Percentiles rank a stretch among this genome's conserved stretches.
These are phyloP conservation scores for Leishmania martiniquensis DNA, from an alignment of 208 protist genomes.

Conservation along the genomic window DNA sequence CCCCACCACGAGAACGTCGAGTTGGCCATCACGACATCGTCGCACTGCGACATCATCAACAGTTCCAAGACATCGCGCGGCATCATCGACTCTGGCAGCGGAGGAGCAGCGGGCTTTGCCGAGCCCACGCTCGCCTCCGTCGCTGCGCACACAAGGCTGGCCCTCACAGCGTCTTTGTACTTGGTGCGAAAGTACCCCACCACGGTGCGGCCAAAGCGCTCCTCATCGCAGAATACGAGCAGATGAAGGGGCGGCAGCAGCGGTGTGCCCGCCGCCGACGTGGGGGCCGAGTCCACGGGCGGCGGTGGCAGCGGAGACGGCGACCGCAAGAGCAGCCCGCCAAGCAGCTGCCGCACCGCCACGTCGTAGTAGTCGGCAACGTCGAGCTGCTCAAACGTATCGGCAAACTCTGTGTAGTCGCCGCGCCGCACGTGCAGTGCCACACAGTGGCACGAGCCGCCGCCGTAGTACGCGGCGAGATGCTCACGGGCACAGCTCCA, in stretches of 20 bases:
- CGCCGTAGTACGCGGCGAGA: conserved; percentile 40
- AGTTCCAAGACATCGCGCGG: conserved; percentile 80
- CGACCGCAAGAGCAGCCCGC: conserved; percentile 38
- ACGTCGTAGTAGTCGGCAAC: conserved; percentile 71
- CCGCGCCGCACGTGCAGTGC: conserved; percentile 82
- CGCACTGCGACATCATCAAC: conserved; percentile 78
- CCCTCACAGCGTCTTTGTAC: conserved; percentile 52
- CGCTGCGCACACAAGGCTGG: conserved; percentile 47
- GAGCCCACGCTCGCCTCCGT: not conserved
- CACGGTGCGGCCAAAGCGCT: conserved; percentile 43
- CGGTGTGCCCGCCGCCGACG: not conserved
- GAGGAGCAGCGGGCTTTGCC: not conserved
- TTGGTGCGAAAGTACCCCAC: conserved; percentile 58
- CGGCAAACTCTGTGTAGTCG: conserved; percentile 69
- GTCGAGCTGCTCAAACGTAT: conserved; percentile 76
- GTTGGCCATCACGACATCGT: conserved; percentile 91
- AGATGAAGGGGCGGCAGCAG: conserved; percentile 29
- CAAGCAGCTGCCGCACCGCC: conserved; percentile 71
- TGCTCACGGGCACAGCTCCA: conserved; percentile 31
- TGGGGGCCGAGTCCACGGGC: conserved; percentile 22
- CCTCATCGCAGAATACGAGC: conserved; percentile 86
- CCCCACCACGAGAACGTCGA: conserved; percentile 90
- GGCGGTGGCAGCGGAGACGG: not conserved
- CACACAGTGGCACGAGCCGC: conserved; percentile 39
- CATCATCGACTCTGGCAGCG: not conserved